Conservation (phyloP, 306 rosid species). For the Dicorynia guianensis region DNA sequence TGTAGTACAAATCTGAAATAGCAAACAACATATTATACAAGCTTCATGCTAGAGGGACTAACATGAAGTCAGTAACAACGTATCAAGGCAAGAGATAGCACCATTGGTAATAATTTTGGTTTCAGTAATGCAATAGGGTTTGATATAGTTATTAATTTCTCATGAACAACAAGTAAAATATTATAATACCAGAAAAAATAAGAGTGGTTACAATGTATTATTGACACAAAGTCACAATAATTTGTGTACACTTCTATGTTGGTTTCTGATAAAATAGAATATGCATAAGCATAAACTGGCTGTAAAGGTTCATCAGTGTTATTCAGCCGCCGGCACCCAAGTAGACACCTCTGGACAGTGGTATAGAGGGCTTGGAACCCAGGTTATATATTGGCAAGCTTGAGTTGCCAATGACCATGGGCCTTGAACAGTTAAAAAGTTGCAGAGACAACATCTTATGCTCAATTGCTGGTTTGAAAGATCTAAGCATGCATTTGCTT, state of each 20-base stretch:
- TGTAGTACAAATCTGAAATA: slow-evolving; percentile 16
- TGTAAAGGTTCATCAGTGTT: slow-evolving; percentile 65
- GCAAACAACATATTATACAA: slow-evolving; percentile 32
- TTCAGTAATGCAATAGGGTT: slow-evolving; percentile 7
- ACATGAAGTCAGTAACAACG: slow-evolving; percentile 3
- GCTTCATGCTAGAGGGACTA: slow-evolving; percentile 19
- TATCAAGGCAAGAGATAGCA: slow-evolving; percentile 16
- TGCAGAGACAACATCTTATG: slow-evolving; percentile 64
- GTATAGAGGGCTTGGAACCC: slow-evolving; percentile 49
- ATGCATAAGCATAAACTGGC: slow-evolving; percentile 44
- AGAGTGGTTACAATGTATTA: slow-evolving; percentile 1
- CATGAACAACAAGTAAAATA: slow-evolving; percentile 23
- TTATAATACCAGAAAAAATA: slow-evolving; percentile 18
- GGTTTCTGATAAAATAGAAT: slow-evolving; percentile 34
- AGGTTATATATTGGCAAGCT: slow-evolving; percentile 49
- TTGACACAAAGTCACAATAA: not conserved
- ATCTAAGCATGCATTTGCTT: slow-evolving; percentile 77
- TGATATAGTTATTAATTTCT: slow-evolving; percentile 21
- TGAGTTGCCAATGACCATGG: slow-evolving; percentile 61
- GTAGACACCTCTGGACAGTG: slow-evolving; percentile 57
- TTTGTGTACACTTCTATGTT: slow-evolving; percentile 4
- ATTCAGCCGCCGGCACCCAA: slow-evolving; percentile 66
- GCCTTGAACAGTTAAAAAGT: slow-evolving; percentile 60
- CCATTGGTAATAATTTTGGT: slow-evolving; percentile 11
- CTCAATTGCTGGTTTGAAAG: slow-evolving; percentile 69